Conservation (phyloP, 1,284 basidiomycete species). For the Tremellales sp. region DNA sequence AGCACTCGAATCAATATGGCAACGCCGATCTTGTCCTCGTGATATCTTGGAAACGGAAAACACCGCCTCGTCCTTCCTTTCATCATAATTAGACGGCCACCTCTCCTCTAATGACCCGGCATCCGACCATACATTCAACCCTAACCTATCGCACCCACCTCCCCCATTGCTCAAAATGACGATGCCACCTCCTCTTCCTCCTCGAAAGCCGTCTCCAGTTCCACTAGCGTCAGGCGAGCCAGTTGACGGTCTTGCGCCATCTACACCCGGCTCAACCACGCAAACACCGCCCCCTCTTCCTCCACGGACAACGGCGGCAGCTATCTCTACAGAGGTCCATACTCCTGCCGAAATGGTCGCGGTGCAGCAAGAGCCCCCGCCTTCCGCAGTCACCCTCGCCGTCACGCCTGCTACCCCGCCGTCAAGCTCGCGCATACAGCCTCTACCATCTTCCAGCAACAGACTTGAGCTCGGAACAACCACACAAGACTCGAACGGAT, state of each 20-base stretch:
- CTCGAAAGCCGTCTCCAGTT: conserved; percentile 4
- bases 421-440: not conserved
- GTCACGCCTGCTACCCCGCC: conserved; percentile 28
- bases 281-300: not conserved
- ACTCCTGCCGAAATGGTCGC: not conserved
- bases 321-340: not conserved
- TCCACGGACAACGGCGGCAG: not conserved
- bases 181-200: conserved; percentile 12
- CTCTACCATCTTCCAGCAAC: not conserved
- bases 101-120: no score
- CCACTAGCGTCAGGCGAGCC: not conserved
- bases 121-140: no score
- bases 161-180: no score
- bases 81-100: no score
- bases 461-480: not conserved
- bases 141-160: no score
- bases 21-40: no score
- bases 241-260: not conserved
- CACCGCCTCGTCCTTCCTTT: no score
- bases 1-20: no score
- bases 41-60: no score
- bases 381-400: conserved; percentile 6
- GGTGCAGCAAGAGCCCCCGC: not conserved
- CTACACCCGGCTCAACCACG: not conserved
- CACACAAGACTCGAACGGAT: not conserved